A percentile compares a stretch with the other conserved stretches of the same genome.
These are phyloP conservation scores for Cladosporium halotolerans DNA, from an alignment of 2,329 filamentous ascomycete species.

Conservation along the genomic window DNA sequence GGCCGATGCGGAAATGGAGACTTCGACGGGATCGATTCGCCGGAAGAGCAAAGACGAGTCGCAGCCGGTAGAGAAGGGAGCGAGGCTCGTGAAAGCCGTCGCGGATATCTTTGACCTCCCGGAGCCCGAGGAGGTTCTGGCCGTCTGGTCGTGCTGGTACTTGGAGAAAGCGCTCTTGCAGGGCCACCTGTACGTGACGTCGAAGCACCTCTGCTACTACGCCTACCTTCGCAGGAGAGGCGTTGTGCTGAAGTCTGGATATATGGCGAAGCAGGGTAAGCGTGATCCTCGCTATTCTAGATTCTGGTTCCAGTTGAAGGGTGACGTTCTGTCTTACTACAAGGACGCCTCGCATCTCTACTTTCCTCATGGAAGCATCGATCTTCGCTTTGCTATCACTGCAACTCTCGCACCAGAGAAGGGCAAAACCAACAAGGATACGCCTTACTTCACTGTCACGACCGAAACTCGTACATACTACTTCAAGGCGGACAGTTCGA, in stretches of 20 bases:
- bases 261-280: constrained; percentile 80
- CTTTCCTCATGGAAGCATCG: constrained; percentile 86
- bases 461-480: constrained; percentile 79
- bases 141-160: constrained; percentile 91
- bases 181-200: constrained; percentile 92
- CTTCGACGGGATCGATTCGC: constrained; percentile 19
- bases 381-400: constrained; percentile 84
- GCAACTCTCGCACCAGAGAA: constrained; percentile 54
- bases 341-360: constrained; percentile 77
- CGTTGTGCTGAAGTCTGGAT: constrained; percentile 76
- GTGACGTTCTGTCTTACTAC: constrained; percentile 87
- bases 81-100: constrained; percentile 10
- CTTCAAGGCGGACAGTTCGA: constrained; percentile 80
- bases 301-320: constrained; percentile 90
- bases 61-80: not conserved
- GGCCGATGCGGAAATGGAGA: constrained; percentile 22
- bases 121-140: constrained; percentile 73
- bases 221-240: constrained; percentile 92
- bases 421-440: constrained; percentile 61
- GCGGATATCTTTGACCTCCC: constrained; percentile 73
- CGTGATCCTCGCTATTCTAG: constrained; percentile 81
- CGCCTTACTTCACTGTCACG: constrained; percentile 69
- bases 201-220: constrained; percentile 92
- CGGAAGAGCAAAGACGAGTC: not conserved
- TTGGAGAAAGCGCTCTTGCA: constrained; percentile 86